Percentiles rank a stretch among this genome's conserved stretches.
These are phyloP conservation scores for Phytophthora constricta DNA, from an alignment of 352 stramenopile species.

Conservation along the genomic window DNA sequence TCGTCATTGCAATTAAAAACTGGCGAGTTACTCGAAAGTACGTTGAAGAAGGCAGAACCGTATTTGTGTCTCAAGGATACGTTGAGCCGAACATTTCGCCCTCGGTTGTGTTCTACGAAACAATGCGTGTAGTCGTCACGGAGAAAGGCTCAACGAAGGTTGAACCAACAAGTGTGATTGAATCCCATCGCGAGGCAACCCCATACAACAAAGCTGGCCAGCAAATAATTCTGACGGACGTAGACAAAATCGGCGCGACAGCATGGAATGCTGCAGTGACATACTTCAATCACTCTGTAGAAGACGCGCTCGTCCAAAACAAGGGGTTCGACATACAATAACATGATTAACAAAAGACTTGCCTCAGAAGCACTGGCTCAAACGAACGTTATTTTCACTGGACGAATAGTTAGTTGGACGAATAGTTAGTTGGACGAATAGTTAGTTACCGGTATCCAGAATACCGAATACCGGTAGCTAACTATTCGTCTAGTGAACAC, in stretches of 20 bases:
- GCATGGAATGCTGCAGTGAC: neutral
- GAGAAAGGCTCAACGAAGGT: constrained; percentile 1
- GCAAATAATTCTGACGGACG: neutral
- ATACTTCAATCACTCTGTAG: neutral
- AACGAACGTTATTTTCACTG: neutral
- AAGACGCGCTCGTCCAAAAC: constrained; percentile 1
- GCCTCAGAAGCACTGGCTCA: neutral
- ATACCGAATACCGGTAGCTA: too few relatives aligned
- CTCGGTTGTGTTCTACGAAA: constrained; percentile 18
- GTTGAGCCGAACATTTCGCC: constrained; percentile 2
- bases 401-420: neutral
- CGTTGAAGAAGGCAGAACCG: constrained; percentile 6
- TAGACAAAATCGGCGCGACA: neutral
- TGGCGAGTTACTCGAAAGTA: constrained; percentile 23
- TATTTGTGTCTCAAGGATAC: constrained; percentile 15
- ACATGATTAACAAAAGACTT: neutral
- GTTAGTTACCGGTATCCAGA: neutral
- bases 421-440: neutral
- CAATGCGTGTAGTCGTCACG: constrained; percentile 7
- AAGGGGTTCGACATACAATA: constrained; percentile 1
- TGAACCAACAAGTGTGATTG: constrained; percentile 3
- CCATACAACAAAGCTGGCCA: constrained; percentile 9
- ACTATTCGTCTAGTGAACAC: neutral
- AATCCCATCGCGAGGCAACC: constrained; percentile 17
- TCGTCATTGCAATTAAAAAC: constrained; percentile 11